Conservation (phyloP, 2,329 filamentous ascomycete species). For the Pseudonectria foliicola region DNA sequence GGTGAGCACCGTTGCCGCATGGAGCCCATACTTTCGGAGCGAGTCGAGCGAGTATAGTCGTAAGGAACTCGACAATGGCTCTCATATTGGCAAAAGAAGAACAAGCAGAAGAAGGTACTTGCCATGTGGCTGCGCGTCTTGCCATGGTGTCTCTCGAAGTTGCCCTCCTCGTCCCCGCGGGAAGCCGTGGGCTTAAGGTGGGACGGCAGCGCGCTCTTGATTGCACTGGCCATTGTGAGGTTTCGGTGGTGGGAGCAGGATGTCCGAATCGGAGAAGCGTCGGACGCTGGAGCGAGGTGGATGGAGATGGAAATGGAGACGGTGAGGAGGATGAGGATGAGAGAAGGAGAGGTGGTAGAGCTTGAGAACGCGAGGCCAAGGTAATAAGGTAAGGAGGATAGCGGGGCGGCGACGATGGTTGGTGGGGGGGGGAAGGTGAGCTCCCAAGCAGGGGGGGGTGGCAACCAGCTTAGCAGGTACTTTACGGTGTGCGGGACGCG, state of each 20-base stretch:
- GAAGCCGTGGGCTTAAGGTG: constrained; percentile 65
- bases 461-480: too few relatives aligned
- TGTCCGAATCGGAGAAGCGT: too few relatives aligned
- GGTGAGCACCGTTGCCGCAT: neutral
- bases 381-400: too few relatives aligned
- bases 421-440: too few relatives aligned
- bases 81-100: neutral
- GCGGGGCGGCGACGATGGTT: too few relatives aligned
- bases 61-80: neutral
- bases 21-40: too few relatives aligned
- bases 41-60: neutral
- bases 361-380: too few relatives aligned
- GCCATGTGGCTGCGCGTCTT: constrained; percentile 84
- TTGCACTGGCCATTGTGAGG: constrained; percentile 58
- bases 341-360: too few relatives aligned
- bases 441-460: too few relatives aligned
- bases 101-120: constrained; percentile 35
- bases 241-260: neutral
- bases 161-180: constrained; percentile 38
- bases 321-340: too few relatives aligned
- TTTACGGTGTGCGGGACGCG: too few relatives aligned
- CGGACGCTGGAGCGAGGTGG: neutral
- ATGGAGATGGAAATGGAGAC: too few relatives aligned
- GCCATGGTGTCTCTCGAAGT: constrained; percentile 61
- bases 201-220: constrained; percentile 71